Evolutionary conservation across 768 basidiomycete genomes (phyloP).

Genomic region (Pleurotus tuber-regium): DNA sequence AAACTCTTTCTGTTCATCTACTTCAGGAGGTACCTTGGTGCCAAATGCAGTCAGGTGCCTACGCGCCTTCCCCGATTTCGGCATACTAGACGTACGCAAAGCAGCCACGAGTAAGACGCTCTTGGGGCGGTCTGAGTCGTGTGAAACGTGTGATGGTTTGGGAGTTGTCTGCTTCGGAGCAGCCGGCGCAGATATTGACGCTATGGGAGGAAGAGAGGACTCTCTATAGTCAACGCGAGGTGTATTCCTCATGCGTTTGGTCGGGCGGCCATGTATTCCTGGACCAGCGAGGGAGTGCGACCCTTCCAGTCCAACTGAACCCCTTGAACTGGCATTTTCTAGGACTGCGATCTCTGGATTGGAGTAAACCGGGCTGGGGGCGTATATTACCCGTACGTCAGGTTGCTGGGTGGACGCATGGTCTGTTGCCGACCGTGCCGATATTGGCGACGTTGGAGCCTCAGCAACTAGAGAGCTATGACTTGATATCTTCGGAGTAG

Average conservation of each 20-base stretch:
- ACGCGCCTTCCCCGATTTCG: slow-evolving; percentile 45
- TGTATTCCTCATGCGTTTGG: slow-evolving; percentile 10
- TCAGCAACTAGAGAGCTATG: neutral
- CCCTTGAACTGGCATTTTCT: slow-evolving; percentile 14
- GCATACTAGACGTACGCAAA: slow-evolving; percentile 41
- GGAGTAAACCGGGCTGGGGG: slow-evolving; percentile 22
- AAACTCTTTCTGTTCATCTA: slow-evolving; percentile 52
- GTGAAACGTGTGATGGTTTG: neutral
- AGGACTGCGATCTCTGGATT: slow-evolving; percentile 27
- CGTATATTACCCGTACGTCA: neutral
- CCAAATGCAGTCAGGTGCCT: slow-evolving; percentile 62
- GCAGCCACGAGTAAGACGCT: slow-evolving; percentile 45
- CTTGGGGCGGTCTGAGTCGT: slow-evolving; percentile 11
- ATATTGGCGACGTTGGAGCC: neutral
- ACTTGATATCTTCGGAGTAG: neutral
- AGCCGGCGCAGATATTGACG: slow-evolving; percentile 20
- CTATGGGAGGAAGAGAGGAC: slow-evolving; percentile 27
- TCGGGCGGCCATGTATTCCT: slow-evolving; percentile 4
- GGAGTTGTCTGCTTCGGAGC: slow-evolving; percentile 8
- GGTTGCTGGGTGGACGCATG: neutral
- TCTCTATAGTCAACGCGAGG: too few species aligned
- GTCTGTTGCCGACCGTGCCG: neutral
- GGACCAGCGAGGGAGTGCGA: neutral
- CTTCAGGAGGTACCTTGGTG: slow-evolving; percentile 45
- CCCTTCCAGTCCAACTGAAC: neutral